Evolutionary conservation across 106 monocot genomes (phyloP).

Genomic region (Vanilla planifolia): DNA sequence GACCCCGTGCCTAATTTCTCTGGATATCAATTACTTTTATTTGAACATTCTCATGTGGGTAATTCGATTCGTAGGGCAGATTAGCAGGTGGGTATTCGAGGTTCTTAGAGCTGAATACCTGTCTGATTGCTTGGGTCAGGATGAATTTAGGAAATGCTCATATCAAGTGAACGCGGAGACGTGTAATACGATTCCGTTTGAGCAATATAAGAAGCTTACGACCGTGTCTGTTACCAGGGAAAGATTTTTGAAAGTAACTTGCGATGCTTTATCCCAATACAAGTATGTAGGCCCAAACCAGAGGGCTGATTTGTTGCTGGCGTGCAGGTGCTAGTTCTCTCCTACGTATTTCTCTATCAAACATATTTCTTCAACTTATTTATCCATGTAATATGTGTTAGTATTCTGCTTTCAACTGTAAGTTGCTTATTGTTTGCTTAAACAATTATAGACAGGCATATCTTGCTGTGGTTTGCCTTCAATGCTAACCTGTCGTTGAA

Average conservation of each 20-base stretch:
- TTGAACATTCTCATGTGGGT: not conserved
- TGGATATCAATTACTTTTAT: not conserved
- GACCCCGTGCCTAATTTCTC: not conserved
- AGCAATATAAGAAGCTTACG: constrained; percentile 51
- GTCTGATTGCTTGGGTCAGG: constrained; percentile 10
- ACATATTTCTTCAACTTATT: no score
- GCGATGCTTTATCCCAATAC: constrained; percentile 52
- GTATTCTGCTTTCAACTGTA: no score
- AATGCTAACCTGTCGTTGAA: no score
- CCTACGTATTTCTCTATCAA: no score
- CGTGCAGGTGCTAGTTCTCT: constrained; percentile 41
- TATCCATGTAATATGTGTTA: no score
- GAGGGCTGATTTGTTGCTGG: constrained; percentile 48
- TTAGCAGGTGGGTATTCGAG: constrained; percentile 82
- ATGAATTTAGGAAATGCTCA: not conserved
- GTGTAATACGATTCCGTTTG: constrained; percentile 33
- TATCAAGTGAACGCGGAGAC: constrained; percentile 7
- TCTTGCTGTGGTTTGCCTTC: no score
- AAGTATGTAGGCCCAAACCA: constrained; percentile 71
- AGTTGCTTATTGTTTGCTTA: no score
- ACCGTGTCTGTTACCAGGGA: constrained; percentile 37
- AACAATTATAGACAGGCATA: no score
- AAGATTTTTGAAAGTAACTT: constrained; percentile 42
- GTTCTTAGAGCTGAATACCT: constrained; percentile 22
- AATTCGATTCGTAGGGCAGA: constrained; percentile 31